Evolutionary conservation across 2,329 filamentous ascomycete genomes (phyloP).

Genomic region (Fusarium stilboides): DNA sequence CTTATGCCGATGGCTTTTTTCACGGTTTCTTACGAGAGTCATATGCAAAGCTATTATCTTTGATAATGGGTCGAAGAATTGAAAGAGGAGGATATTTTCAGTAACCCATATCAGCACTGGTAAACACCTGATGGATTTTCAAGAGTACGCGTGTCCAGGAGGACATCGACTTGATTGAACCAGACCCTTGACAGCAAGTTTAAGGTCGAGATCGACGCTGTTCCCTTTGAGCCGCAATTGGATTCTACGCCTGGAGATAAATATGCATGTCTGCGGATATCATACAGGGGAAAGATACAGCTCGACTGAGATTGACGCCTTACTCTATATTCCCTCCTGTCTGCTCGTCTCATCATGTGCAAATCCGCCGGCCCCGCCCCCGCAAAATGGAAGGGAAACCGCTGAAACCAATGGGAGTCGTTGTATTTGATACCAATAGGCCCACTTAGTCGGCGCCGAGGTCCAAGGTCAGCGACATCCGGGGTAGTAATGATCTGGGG

Average conservation of each 20-base stretch:
- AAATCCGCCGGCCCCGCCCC: constrained; percentile 41
- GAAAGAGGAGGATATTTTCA: too few species aligned
- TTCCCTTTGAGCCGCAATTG: too few species aligned
- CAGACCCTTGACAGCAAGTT: too few species aligned
- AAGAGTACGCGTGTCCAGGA: too few species aligned
- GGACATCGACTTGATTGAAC: too few species aligned
- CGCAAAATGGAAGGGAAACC: constrained; percentile 41
- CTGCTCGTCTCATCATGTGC: constrained; percentile 33
- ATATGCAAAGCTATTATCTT: too few species aligned
- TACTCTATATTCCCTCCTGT: not conserved
- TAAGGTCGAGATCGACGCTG: too few species aligned
- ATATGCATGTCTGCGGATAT: not conserved
- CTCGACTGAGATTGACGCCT: not conserved
- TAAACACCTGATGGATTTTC: too few species aligned
- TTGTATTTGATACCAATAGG: constrained; percentile 33
- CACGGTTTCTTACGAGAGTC: not conserved
- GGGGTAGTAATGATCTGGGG: constrained; percentile 27
- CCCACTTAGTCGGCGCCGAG: constrained; percentile 46
- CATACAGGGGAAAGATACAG: constrained; percentile 43
- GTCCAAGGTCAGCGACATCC: constrained; percentile 33
- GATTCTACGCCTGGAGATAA: too few species aligned
- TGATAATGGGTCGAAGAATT: too few species aligned
- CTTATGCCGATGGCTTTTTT: not conserved
- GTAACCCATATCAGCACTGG: too few species aligned
- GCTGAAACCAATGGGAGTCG: constrained; percentile 26